Base-by-base conservation (phyloP, 257 asterid species). In the Solanum pennellii region DNA sequence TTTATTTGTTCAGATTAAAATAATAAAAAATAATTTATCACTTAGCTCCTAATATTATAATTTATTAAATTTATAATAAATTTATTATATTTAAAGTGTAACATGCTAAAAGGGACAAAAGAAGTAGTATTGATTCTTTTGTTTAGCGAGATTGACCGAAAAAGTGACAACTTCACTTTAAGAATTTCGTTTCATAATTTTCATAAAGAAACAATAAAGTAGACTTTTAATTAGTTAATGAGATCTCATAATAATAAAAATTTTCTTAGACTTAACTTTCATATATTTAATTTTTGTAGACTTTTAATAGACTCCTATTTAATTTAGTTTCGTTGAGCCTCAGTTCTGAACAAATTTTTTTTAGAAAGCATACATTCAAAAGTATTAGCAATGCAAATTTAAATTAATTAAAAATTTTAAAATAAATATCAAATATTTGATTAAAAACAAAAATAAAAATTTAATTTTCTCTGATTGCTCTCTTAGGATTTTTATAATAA, bases 371-470 rank as follows among this genome's bases (percentile, higher is more conserved):
- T 9, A 8, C 44, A 2, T 31, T 71, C 0, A 8, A 31, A 29
- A 18, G 0, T 25, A 14, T 71, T 71, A 71, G 15, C 1, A 0
- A 7, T 0, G 4, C 0, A 4, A 15, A 31, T 31, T 69, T 16
- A 33, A 2, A 31, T 71, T 71, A 68, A 16, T 7, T 1, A 0
- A 68, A 68, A 68, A 14, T 0, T 29, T 0, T 1, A 68, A 68
- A 25, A 68, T 0, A 6, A 14, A 68, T 6, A 68, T 31, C 1
- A 1, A 68, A 68, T 27, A 3, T 0, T 68, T 13, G 0, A 27
- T 13, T 13, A 27, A 65, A 27, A 12, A 66, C 21, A 69, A 3
- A 69, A 18, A 56, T 11, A 68, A 68, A 68, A 3, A 29, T 0
- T 1, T 29, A 68, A 3, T 68, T 68, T 27, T 13, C 21, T 68